Percentiles rank a stretch among this genome's conserved stretches.
Conservation (phyloP, 306 rosid species). For the Dryas alaskensis region DNA sequence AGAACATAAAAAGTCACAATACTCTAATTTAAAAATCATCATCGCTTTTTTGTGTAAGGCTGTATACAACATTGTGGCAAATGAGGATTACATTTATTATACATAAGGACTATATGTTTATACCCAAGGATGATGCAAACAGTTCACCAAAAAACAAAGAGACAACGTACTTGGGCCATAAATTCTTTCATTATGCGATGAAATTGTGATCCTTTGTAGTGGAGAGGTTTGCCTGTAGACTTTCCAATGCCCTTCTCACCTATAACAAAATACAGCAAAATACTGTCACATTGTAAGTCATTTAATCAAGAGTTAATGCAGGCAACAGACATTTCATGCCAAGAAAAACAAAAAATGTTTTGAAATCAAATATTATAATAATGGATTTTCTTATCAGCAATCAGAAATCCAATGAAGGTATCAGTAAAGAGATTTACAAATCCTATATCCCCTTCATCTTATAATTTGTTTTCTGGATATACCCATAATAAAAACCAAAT, state of each 20-base stretch:
- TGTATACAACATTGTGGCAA: background rate
- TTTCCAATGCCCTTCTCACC: constrained; percentile 93
- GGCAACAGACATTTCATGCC: background rate
- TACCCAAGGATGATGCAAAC: background rate
- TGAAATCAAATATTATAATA: background rate
- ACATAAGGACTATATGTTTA: background rate
- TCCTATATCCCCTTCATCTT: background rate
- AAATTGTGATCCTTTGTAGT: constrained; percentile 73
- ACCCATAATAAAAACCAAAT: background rate
- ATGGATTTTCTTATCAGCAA: background rate
- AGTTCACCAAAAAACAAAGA: background rate
- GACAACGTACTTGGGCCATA: constrained; percentile 89
- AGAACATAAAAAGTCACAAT: background rate
- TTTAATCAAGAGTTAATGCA: background rate
- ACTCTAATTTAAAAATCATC: background rate
- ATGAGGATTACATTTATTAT: background rate
- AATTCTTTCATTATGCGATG: constrained; percentile 93
- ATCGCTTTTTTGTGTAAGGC: background rate
- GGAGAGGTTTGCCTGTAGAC: constrained; percentile 81
- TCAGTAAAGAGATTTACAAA: background rate
- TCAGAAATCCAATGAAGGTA: background rate
- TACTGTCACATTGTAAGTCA: background rate
- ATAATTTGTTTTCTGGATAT: background rate
- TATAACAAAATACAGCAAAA: constrained; percentile 30
- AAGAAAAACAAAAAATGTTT: background rate